phyloP scores from a whole-genome alignment of 176 grass and related monocot species.

The Hordeum marinum region DNA sequence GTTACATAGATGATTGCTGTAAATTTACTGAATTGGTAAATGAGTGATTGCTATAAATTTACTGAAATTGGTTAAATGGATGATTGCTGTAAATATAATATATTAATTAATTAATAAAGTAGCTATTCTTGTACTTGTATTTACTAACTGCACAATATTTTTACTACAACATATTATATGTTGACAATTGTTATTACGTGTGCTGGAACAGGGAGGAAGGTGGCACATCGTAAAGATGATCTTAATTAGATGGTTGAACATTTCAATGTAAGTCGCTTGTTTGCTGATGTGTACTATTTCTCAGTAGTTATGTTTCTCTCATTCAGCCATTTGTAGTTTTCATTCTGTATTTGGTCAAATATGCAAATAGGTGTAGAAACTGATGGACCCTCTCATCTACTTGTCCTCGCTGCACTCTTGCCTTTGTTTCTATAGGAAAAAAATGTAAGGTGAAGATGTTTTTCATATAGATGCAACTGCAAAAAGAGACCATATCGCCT shows the following conservation, averaged over 20 bases:
- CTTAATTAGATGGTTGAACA: conserved; percentile 72
- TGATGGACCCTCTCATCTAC: not conserved
- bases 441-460: too few species aligned
- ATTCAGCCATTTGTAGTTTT: not conserved
- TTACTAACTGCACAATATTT: conserved; percentile 1
- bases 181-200: conserved; percentile 3
- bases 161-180: conserved; percentile 8
- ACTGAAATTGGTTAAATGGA: not conserved
- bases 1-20: not conserved
- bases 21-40: not conserved
- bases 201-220: conserved; percentile 59
- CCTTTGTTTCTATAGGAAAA: not conserved
- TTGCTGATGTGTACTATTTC: not conserved
- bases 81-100: not conserved
- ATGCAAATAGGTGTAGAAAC: not conserved
- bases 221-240: conserved; percentile 76
- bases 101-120: not conserved
- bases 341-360: not conserved
- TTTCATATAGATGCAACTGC: not conserved
- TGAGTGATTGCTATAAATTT: not conserved
- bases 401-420: not conserved
- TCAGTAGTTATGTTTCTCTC: not conserved
- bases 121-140: not conserved
- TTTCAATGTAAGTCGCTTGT: conserved; percentile 77
- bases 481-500: not conserved